Evolutionary conservation across 257 asterid genomes (phyloP).

Genomic region (Gentiana macrophylla): DNA sequence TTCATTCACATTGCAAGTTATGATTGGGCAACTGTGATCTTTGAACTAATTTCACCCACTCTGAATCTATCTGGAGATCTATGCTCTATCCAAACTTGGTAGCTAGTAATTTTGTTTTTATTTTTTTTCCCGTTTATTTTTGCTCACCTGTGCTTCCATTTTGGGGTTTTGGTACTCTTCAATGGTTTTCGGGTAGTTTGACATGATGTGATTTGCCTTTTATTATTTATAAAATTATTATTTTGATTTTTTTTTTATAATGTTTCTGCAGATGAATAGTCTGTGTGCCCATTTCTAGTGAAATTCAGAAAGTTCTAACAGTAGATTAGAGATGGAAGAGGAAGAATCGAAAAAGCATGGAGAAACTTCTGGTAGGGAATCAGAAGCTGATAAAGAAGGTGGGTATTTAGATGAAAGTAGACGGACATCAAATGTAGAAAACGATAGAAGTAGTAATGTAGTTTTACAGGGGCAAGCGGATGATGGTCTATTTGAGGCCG

Average conservation of each 20-base stretch:
- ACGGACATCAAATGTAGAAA: constrained; percentile 20
- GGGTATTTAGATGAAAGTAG: constrained; percentile 20
- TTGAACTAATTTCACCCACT: too few species aligned
- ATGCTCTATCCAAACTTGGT: too few species aligned
- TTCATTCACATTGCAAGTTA: too few species aligned
- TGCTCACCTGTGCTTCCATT: too few species aligned
- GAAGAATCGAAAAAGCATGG: constrained; percentile 31
- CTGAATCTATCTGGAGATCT: too few species aligned
- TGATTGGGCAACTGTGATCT: too few species aligned
- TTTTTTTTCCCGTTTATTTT: too few species aligned
- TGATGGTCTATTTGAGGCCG: constrained; percentile 58
- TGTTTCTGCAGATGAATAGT: constrained; percentile 20
- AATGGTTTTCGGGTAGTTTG: too few species aligned
- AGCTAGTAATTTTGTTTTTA: too few species aligned
- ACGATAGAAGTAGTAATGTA: constrained; percentile 14
- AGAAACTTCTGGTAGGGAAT: constrained; percentile 27
- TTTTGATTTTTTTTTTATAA: not conserved
- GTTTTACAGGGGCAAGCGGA: constrained; percentile 35
- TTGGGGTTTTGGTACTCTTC: not conserved
- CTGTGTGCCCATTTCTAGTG: constrained; percentile 13
- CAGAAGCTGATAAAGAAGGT: constrained; percentile 21
- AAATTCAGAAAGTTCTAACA: constrained; percentile 11
- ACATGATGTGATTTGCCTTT: not conserved
- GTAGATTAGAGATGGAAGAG: constrained; percentile 49
- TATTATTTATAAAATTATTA: not conserved